A percentile compares a stretch with the other conserved stretches of the same genome.
Conservation (phyloP, 768 basidiomycete genomes). For the Candolleomyces efflorescens region DNA sequence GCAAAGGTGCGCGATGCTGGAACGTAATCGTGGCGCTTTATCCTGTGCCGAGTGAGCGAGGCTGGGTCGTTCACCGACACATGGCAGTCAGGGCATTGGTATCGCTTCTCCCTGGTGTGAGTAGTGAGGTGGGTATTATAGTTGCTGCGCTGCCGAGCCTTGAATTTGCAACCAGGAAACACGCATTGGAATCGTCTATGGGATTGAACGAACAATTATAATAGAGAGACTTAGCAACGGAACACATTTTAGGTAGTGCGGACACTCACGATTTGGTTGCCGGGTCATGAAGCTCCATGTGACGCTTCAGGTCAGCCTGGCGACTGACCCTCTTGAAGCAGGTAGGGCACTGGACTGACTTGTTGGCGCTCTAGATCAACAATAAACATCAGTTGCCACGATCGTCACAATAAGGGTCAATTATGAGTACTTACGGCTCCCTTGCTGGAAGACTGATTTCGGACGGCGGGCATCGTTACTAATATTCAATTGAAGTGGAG, state of each 20-base stretch:
- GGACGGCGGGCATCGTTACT: background rate
- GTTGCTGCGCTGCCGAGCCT: background rate
- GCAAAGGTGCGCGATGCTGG: background rate
- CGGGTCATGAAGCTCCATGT: background rate
- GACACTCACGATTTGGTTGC: background rate
- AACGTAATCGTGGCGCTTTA: slow-evolving; percentile 5
- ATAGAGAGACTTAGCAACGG: too few species aligned
- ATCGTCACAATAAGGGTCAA: background rate
- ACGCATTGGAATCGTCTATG: background rate
- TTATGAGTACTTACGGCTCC: background rate
- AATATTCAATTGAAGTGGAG: background rate
- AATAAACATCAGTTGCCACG: background rate
- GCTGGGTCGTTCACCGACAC: too few species aligned
- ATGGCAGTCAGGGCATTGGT: slow-evolving; percentile 1
- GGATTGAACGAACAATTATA: too few species aligned
- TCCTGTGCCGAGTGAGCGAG: slow-evolving; percentile 5
- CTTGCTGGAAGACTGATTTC: background rate
- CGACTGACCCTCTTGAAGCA: slow-evolving; percentile 1
- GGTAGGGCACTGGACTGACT: background rate
- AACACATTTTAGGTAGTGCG: too few species aligned
- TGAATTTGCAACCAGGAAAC: background rate
- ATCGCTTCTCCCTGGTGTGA: background rate
- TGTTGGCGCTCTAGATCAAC: background rate
- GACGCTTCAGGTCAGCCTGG: slow-evolving; percentile 1
- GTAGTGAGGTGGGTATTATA: background rate